Evolutionary conservation across 768 basidiomycete species (phyloP), one percentile per base, ranked within the genome.

Genomic region (Dendrothele bispora): DNA sequence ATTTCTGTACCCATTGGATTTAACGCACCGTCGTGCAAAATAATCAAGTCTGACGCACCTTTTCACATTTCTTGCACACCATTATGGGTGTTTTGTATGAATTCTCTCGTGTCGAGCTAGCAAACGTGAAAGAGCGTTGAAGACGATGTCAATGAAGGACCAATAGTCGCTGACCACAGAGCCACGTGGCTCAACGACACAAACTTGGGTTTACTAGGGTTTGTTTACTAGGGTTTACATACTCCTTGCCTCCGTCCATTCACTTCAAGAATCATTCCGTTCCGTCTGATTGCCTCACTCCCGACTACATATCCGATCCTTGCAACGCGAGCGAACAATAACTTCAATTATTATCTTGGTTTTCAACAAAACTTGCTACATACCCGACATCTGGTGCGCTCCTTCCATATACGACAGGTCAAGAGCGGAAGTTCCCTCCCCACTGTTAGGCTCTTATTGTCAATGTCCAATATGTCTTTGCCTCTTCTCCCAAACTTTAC

Each of bases 31-130:
- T 14, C 32, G n/a, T 2, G 15, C 8, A 36, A 32, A 10, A 18
- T 34, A 2, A 17, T 20, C 15, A 53, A 54, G 46, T 46, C 55
- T 46, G 38, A 46, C 7, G 34, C 50, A 81, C 89, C 66, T 78
- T 73, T 70, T 90, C 88, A 67, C 90, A 92, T 75, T 89, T 92
- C 68, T 79, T 84, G 74, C 90, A 92, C 54, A 92, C 90, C 90
- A 92, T 92, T 68, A 48, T n/a, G n/a, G n/a, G n/a, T n/a, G n/a
- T n/a, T n/a, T n/a, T n/a, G n/a, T n/a, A n/a, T n/a, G n/a, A n/a
- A n/a, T n/a, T n/a, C n/a, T n/a, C n/a, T n/a, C n/a, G n/a, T n/a
- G n/a, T n/a, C n/a, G n/a, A n/a, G n/a, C n/a, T n/a, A n/a, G n/a
- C n/a, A n/a, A n/a, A n/a, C n/a, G n/a, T n/a, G n/a, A n/a, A n/a